phyloP scores from a whole-genome alignment of 495 filamentous ascomycete genomes.

The Penicillium roqueforti region DNA sequence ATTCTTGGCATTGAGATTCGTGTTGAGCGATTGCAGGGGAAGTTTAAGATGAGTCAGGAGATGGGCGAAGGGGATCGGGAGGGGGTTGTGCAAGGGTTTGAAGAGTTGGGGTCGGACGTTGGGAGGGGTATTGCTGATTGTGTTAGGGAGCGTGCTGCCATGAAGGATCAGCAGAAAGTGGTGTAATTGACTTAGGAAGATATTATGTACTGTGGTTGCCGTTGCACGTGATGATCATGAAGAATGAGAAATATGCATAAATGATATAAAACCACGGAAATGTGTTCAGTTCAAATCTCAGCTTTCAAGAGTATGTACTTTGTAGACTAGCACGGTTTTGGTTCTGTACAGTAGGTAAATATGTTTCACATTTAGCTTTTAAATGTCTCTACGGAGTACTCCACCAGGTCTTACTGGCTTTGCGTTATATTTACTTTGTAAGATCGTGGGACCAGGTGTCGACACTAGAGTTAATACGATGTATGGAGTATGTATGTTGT shows the following conservation, averaged over 20 bases:
- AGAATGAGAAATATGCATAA: not conserved
- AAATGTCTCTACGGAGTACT: not conserved
- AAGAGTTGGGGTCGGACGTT: constrained; percentile 35
- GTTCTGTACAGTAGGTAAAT: not conserved
- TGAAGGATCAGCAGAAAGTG: constrained; percentile 7
- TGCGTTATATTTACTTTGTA: not conserved
- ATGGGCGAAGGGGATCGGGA: constrained; percentile 40
- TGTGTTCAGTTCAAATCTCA: not conserved
- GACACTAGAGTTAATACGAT: not conserved
- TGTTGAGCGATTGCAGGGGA: constrained; percentile 46
- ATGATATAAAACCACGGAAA: not conserved
- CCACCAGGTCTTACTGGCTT: no score
- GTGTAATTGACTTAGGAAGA: no score
- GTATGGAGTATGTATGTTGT: no score
- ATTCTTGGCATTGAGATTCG: constrained; percentile 52
- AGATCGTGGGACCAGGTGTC: not conserved
- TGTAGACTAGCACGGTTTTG: not conserved
- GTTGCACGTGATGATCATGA: not conserved
- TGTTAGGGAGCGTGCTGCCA: constrained; percentile 39
- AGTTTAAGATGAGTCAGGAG: constrained; percentile 58
- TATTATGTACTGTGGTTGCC: no score
- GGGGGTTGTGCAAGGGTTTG: constrained; percentile 48
- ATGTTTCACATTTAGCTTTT: not conserved
- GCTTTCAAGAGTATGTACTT: not conserved
- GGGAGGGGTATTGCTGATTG: constrained; percentile 33